Percentiles rank a stretch among this genome's conserved stretches.
phyloP scores from a whole-genome alignment of 441 rosid genomes.

The Croton setiger region DNA sequence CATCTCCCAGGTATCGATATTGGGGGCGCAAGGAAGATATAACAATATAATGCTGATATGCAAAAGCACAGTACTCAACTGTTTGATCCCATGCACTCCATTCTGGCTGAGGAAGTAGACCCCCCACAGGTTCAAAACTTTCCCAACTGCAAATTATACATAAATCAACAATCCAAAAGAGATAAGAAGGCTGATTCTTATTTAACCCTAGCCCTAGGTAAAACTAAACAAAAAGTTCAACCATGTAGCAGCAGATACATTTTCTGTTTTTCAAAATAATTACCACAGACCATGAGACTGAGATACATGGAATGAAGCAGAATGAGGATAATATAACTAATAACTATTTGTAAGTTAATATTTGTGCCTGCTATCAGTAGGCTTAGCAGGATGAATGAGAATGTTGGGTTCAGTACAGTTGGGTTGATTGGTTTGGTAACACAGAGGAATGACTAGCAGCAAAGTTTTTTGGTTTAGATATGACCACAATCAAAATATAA shows the following conservation, averaged over 20 bases:
- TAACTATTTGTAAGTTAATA: background rate
- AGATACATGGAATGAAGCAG: background rate
- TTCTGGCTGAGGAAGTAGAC: slow-evolving; percentile 97
- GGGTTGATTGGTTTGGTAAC: too few relatives aligned
- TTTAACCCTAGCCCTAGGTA: background rate
- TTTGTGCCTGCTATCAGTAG: background rate
- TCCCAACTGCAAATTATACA: slow-evolving; percentile 78
- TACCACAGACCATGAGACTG: background rate
- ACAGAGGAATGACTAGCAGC: too few relatives aligned
- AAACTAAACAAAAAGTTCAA: background rate
- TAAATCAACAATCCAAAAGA: slow-evolving; percentile 16
- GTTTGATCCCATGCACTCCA: slow-evolving; percentile 99
- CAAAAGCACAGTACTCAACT: slow-evolving; percentile 97
- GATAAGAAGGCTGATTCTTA: slow-evolving; percentile 2
- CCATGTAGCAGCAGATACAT: background rate
- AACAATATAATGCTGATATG: slow-evolving; percentile 90
- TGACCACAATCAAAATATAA: too few relatives aligned
- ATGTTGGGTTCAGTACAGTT: too few relatives aligned
- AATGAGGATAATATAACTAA: background rate
- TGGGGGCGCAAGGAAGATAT: slow-evolving; percentile 95
- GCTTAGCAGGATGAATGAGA: background rate
- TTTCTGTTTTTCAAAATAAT: background rate
- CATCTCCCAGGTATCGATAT: slow-evolving; percentile 95
- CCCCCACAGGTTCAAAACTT: slow-evolving; percentile 93
- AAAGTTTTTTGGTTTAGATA: too few relatives aligned